Percentiles rank a stretch among this genome's conserved stretches.
These are phyloP conservation scores for Candida nemodendra DNA, from an alignment of 805 yeast species.

Conservation along the genomic window DNA sequence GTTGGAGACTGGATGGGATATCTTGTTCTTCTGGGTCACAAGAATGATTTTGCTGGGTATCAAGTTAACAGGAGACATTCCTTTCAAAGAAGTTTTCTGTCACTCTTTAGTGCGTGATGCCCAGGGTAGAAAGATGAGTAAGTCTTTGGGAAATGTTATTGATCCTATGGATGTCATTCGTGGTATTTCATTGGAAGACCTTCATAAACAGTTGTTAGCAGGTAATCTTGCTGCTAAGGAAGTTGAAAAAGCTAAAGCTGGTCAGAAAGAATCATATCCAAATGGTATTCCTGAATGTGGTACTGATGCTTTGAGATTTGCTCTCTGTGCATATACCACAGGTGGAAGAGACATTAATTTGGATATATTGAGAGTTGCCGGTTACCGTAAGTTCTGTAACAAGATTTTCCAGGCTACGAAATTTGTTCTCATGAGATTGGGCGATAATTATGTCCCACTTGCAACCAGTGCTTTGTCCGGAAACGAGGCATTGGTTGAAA, in stretches of 20 bases:
- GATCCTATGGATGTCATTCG: slow-evolving; percentile 93
- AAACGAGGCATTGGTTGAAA: slow-evolving; percentile 86
- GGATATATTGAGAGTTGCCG: slow-evolving; percentile 95
- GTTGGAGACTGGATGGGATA: slow-evolving; percentile 99
- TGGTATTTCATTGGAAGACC: slow-evolving; percentile 77
- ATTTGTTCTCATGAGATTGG: slow-evolving; percentile 90
- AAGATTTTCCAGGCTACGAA: slow-evolving; percentile 98
- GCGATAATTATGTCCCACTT: slow-evolving; percentile 84
- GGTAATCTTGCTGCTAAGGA: slow-evolving; percentile 93
- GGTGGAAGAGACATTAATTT: slow-evolving; percentile 98
- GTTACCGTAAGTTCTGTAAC: slow-evolving; percentile 99
- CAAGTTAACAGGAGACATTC: slow-evolving; percentile 86
- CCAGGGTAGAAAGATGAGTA: slow-evolving; percentile 98
- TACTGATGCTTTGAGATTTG: slow-evolving; percentile 97
- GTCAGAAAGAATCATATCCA: slow-evolving; percentile 89
- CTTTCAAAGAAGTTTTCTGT: slow-evolving; percentile 96
- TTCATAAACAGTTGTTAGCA: slow-evolving; percentile 69
- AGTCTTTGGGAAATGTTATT: slow-evolving; percentile 93
- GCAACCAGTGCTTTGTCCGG: slow-evolving; percentile 60
- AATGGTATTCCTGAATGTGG: slow-evolving; percentile 99
- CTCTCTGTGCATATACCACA: slow-evolving; percentile 96
- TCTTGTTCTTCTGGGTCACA: slow-evolving; percentile 97
- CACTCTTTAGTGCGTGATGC: slow-evolving; percentile 98
- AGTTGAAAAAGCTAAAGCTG: slow-evolving; percentile 79
- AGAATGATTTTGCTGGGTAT: slow-evolving; percentile 93